These are phyloP conservation scores for Tricholoma hemisulphureum DNA, from an alignment of 768 basidiomycete genomes.

Conservation along the genomic window DNA sequence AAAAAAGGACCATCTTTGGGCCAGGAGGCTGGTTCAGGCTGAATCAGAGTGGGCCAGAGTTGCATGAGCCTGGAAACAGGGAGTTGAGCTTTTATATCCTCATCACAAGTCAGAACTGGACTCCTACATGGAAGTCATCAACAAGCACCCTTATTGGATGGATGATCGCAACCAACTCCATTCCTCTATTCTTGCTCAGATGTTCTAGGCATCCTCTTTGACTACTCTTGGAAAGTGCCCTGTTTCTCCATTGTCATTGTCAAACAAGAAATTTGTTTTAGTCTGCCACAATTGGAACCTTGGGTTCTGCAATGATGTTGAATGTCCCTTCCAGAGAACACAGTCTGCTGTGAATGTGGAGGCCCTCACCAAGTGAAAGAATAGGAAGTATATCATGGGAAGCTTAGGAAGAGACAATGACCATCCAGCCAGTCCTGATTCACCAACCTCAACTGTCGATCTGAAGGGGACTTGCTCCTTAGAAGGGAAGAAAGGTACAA, in stretches of 20 bases:
- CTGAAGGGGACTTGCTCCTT: background rate
- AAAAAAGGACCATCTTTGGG: background rate
- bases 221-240: background rate
- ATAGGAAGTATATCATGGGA: background rate
- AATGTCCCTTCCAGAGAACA: background rate
- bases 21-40: background rate
- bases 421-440: too few species aligned
- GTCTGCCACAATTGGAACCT: background rate
- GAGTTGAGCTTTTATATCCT: background rate
- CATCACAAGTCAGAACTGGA: background rate
- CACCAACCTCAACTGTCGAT: background rate
- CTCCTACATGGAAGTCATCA: background rate
- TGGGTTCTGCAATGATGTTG: background rate
- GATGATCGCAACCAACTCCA: slow-evolving; percentile 7
- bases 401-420: too few species aligned
- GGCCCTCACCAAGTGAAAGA: background rate
- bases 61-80: background rate
- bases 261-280: background rate
- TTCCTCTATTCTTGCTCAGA: slow-evolving; percentile 1
- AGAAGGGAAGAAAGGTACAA: background rate
- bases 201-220: background rate
- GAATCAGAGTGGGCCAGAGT: background rate
- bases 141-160: slow-evolving; percentile 5
- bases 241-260: background rate
- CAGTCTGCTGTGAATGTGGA: background rate